These are phyloP conservation scores for Dioszegia aurantiaca DNA, from an alignment of 768 basidiomycete species.

Conservation along the genomic window DNA sequence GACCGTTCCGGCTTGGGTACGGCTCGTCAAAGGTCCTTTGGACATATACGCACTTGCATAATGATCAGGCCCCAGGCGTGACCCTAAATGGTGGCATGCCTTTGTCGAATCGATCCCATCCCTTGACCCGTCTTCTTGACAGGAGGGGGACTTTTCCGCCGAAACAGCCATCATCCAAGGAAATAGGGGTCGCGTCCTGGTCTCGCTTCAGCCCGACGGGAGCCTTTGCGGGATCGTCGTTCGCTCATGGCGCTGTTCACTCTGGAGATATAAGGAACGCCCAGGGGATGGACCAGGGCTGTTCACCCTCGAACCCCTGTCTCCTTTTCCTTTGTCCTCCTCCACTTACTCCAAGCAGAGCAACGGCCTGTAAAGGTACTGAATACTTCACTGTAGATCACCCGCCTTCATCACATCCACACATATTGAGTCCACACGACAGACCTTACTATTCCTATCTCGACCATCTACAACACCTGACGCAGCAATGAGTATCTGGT, in stretches of 20 bases:
- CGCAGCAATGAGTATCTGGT: no score
- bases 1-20: neutral
- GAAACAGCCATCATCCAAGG: no score
- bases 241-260: neutral
- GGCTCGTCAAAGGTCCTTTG: neutral
- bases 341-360: no score
- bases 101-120: neutral
- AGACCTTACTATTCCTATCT: no score
- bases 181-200: no score
- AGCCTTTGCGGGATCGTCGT: constrained; percentile 5
- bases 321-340: constrained; percentile 14
- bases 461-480: no score
- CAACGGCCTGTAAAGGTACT: no score
- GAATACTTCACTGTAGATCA: no score
- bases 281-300: constrained; percentile 2
- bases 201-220: neutral
- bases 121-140: neutral
- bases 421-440: no score
- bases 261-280: neutral
- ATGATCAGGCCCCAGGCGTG: no score
- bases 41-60: no score
- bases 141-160: neutral
- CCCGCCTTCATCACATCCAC: no score
- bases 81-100: neutral
- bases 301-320: neutral